These are phyloP conservation scores for Kalanchoe fedtschenkoi DNA, from an alignment of 164 flowering plant species.

Conservation along the genomic window DNA sequence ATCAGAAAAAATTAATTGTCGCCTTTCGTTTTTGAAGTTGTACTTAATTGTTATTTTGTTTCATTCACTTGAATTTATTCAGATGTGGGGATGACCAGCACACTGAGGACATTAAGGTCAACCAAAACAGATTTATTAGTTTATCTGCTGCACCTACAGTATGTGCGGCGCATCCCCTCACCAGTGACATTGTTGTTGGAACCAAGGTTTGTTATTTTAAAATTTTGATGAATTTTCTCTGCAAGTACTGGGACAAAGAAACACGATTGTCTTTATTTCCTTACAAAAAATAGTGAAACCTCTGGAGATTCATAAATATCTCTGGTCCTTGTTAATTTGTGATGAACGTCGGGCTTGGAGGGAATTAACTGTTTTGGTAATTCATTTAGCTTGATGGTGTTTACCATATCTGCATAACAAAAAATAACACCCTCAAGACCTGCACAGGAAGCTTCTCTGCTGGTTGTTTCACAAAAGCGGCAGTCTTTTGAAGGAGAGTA, in stretches of 20 bases:
- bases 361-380: not conserved
- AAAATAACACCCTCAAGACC: not conserved
- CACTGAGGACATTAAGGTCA: conserved; percentile 12
- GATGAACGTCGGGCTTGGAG: not conserved
- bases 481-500: conserved; percentile 1
- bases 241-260: not conserved
- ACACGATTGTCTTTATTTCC: not conserved
- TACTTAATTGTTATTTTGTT: not conserved
- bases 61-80: not conserved
- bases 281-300: not conserved
- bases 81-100: conserved; percentile 27
- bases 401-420: not conserved
- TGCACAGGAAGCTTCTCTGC: conserved; percentile 1
- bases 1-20: not conserved
- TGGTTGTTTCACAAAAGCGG: not conserved
- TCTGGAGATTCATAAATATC: not conserved
- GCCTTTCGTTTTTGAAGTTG: not conserved
- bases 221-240: not conserved
- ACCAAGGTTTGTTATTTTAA: conserved; percentile 50
- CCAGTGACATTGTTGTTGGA: conserved; percentile 69
- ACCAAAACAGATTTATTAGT: conserved; percentile 44
- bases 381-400: not conserved
- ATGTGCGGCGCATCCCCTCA: conserved; percentile 74
- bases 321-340: not conserved
- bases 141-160: conserved; percentile 55